Conservation (phyloP, 495 filamentous ascomycete genomes). For the Penicillium lividum region DNA sequence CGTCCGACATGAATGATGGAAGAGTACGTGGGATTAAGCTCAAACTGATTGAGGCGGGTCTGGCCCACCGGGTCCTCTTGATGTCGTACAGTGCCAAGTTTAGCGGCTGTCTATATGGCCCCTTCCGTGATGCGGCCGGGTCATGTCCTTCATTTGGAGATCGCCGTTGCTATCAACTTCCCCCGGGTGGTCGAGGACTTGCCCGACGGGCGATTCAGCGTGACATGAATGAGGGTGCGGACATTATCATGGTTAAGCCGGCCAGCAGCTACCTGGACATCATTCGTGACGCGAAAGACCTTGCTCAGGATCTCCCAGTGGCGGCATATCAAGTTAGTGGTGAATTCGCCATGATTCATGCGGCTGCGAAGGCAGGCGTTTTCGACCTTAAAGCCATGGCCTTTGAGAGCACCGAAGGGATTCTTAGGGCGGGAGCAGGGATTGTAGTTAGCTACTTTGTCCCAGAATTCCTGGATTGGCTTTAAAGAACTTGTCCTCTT, state of each 20-base stretch:
- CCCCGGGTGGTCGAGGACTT: conserved; percentile 87
- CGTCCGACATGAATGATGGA: conserved; percentile 98
- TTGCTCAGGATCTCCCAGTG: conserved; percentile 85
- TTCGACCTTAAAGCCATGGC: conserved; percentile 96
- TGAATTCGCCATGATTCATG: conserved; percentile 98
- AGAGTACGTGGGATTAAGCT: conserved; percentile 95
- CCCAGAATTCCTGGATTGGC: conserved; percentile 90
- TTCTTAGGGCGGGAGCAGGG: conserved; percentile 85
- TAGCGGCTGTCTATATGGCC: conserved; percentile 92
- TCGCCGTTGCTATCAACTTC: conserved; percentile 93
- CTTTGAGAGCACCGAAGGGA: conserved; percentile 89
- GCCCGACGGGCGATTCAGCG: conserved; percentile 87
- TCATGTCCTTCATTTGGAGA: conserved; percentile 93
- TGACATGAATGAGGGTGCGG: conserved; percentile 90
- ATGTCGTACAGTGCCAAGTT: conserved; percentile 99
- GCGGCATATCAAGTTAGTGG: conserved; percentile 97
- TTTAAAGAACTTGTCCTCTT: conserved; percentile 25
- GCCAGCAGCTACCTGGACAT: conserved; percentile 93
- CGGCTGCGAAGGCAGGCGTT: conserved; percentile 93
- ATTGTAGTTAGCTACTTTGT: conserved; percentile 95
- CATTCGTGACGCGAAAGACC: conserved; percentile 91
- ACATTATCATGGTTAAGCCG: conserved; percentile 99
- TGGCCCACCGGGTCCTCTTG: conserved; percentile 83
- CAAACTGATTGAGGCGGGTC: conserved; percentile 87
- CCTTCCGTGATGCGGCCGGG: conserved; percentile 94